Evolutionary conservation across 2,329 filamentous ascomycete species (phyloP).

Genomic region (Colletotrichum ledebouriae): DNA sequence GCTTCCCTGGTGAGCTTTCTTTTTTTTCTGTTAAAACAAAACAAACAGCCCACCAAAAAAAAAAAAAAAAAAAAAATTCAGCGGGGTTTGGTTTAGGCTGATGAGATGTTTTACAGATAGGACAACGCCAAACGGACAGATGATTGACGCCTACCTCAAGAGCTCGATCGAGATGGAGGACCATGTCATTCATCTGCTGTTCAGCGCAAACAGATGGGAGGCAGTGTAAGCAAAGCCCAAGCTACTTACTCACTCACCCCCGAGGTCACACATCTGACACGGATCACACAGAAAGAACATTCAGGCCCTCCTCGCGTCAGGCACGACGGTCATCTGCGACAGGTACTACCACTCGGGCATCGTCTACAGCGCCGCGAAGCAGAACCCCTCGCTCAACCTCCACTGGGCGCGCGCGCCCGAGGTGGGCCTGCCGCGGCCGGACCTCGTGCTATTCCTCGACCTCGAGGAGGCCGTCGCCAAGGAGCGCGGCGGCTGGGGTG

Average conservation of each 20-base stretch:
- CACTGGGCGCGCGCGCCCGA: conserved; percentile 89
- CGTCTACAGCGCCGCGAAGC: conserved; percentile 92
- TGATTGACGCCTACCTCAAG: conserved; percentile 88
- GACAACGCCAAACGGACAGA: conserved; percentile 84
- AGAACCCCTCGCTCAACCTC: conserved; percentile 76
- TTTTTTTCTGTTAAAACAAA: not conserved
- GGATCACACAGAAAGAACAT: conserved; percentile 62
- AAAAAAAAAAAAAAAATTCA: not conserved
- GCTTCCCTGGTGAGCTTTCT: conserved; percentile 65
- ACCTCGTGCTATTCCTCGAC: conserved; percentile 89
- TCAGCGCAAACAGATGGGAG: conserved; percentile 94
- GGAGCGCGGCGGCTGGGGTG: conserved; percentile 86
- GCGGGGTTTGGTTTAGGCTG: not conserved
- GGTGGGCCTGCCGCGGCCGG: conserved; percentile 86
- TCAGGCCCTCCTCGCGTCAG: conserved; percentile 67
- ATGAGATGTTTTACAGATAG: conserved; percentile 68
- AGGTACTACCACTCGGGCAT: conserved; percentile 96
- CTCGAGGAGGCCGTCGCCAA: conserved; percentile 80
- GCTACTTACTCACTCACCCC: not conserved
- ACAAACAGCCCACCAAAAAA: no score
- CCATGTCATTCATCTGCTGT: conserved; percentile 90
- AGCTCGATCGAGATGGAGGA: conserved; percentile 82
- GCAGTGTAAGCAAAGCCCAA: conserved; percentile 58
- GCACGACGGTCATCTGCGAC: conserved; percentile 86
- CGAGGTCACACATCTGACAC: not conserved